A percentile compares a stretch with the other conserved stretches of the same genome.
phyloP scores from a whole-genome alignment of 1,139 yeast genomes.

The Hemisphaericaspora xylofermentans region DNA sequence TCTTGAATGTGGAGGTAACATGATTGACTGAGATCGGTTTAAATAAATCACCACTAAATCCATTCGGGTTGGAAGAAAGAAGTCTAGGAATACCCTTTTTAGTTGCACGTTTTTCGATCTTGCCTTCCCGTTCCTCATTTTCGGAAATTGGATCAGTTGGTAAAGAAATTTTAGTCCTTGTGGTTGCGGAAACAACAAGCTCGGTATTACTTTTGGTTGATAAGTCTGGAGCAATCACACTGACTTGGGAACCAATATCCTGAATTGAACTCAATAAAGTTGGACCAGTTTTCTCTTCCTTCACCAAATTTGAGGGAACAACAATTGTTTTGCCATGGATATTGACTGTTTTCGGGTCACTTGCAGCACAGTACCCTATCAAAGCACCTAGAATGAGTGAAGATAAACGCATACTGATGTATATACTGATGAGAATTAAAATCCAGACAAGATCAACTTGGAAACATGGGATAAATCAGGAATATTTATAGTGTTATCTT shows the following conservation, averaged over 20 bases:
- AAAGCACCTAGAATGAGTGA: background rate
- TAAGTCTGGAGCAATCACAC: conserved; percentile 4
- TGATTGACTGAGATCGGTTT: conserved; percentile 43
- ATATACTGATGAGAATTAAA: too few relatives aligned
- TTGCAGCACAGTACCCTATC: background rate
- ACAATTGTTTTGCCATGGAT: conserved; percentile 3
- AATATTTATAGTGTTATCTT: too few relatives aligned
- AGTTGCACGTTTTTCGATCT: conserved; percentile 4
- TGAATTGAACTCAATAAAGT: background rate
- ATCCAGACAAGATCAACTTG: too few relatives aligned
- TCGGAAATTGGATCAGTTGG: background rate
- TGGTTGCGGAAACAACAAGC: conserved; percentile 2
- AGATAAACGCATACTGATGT: background rate
- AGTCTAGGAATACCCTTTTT: conserved; percentile 1
- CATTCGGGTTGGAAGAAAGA: conserved; percentile 4
- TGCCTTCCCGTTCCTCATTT: background rate
- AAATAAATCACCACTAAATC: conserved; percentile 40
- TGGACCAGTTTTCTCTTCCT: conserved; percentile 1
- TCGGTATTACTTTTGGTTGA: background rate
- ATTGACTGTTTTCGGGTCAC: background rate
- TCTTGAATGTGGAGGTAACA: conserved; percentile 51
- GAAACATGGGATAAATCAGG: too few relatives aligned
- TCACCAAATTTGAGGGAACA: background rate
- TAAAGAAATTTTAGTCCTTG: conserved; percentile 1
- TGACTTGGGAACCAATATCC: conserved; percentile 3